Evolutionary conservation across 2,329 filamentous ascomycete species (phyloP).

Genomic region (Aspergillus carbonarius): DNA sequence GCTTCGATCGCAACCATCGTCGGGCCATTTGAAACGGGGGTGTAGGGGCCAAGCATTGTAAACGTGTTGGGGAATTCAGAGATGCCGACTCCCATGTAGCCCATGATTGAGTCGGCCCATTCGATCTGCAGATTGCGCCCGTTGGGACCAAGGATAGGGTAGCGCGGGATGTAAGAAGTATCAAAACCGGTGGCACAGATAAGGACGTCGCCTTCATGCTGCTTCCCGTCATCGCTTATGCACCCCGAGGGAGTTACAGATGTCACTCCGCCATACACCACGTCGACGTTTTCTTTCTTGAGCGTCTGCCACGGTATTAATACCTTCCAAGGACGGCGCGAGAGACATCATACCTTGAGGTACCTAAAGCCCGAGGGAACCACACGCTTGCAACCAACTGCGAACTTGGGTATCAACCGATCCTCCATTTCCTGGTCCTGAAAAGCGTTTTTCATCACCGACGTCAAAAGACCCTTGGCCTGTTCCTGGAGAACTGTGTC

Average conservation of each 20-base stretch:
- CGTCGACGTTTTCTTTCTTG: background rate
- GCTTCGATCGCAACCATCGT: slow-evolving; percentile 40
- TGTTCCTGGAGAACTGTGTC: background rate
- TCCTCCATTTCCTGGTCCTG: background rate
- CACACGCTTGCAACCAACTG: background rate
- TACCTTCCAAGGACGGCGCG: background rate
- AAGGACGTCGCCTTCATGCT: slow-evolving; percentile 17
- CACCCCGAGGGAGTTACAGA: background rate
- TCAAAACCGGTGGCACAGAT: slow-evolving; percentile 25
- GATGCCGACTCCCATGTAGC: slow-evolving; percentile 49
- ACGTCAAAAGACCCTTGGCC: background rate
- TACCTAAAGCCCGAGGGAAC: background rate
- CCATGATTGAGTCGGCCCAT: slow-evolving; percentile 43
- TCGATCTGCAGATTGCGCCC: slow-evolving; percentile 46
- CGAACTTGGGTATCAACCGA: background rate
- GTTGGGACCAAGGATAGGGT: slow-evolving; percentile 41
- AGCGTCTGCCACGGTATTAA: background rate
- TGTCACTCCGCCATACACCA: background rate
- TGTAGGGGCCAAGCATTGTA: slow-evolving; percentile 33
- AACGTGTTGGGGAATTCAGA: slow-evolving; percentile 51
- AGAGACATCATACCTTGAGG: background rate
- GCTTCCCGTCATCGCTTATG: slow-evolving; percentile 18
- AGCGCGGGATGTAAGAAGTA: slow-evolving; percentile 42
- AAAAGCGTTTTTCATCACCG: background rate
- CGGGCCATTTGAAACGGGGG: slow-evolving; percentile 44